Evolutionary conservation across 208 protist species (phyloP), one percentile per base, ranked within the genome.

Genomic region (Trypanosomatidae sp.): DNA sequence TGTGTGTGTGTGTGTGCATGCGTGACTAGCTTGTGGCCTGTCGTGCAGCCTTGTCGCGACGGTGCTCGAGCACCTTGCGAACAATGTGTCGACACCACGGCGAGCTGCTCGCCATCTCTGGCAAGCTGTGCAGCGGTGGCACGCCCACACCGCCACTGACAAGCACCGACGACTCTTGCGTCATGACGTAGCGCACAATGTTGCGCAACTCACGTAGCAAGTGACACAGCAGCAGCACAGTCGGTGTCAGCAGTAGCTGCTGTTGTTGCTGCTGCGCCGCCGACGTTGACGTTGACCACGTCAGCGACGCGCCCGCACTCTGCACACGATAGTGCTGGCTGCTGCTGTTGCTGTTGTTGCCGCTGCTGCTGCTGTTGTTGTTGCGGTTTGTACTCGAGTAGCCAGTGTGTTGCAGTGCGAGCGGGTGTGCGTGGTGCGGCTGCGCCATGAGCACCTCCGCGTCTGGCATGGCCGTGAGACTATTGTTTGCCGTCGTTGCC

Each of bases 31-130:
- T n/a, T n/a, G n/a, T n/a, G n/a, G 28, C 41, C 41, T 46, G 33
- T 54, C 66, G 71, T 7, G 60, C 59, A 11, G 43, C 48, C 32
- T 65, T 70, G 28, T 78, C 69, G 21, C 55, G 62, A 7, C 77
- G 68, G 27, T 71, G 72, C 26, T 58, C 44, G 11, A 87, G 46
- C 11, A 87, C 66, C 4, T 53, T 51, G 5, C 62, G 68, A 15
- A 79, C 61, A 28, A 82, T 48, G 33, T 73, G 73, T 40, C 76
- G 64, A 33, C 77, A 79, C 72, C 68, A 87, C 37, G 77, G 77
- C 2, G 72, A 75, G 43, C 67, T 55, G 22, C 53, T 48, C 16
- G 63, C 59, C 13, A 33, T 55, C 39, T 72, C 64, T 8, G 68
- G 72, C 27, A 87, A 58, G 13, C 42, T 54, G 39, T 50, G 53